Conservation (phyloP, 2,329 filamentous ascomycete species). For the Huntiella bhutanensis region DNA sequence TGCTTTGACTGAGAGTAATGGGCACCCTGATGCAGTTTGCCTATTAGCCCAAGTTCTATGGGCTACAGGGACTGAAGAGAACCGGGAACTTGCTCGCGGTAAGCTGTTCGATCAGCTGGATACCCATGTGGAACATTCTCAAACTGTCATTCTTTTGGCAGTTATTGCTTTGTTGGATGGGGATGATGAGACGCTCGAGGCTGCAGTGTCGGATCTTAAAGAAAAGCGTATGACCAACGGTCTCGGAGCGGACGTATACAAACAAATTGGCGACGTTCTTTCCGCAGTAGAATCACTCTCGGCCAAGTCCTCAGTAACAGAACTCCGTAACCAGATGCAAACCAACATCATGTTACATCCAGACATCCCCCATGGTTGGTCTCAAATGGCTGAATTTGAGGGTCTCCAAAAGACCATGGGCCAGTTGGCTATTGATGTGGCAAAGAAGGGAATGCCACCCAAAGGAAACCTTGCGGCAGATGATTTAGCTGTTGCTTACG, state of each 20-base stretch:
- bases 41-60: conserved; percentile 81
- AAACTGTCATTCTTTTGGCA: conserved; percentile 62
- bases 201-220: conserved; percentile 61
- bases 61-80: conserved; percentile 62
- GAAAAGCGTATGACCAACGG: conserved; percentile 48
- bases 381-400: conserved; percentile 44
- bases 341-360: conserved; percentile 68
- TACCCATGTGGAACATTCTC: conserved; percentile 53
- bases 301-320: conserved; percentile 27
- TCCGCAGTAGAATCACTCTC: conserved; percentile 49
- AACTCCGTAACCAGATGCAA: conserved; percentile 45
- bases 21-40: conserved; percentile 68
- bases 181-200: conserved; percentile 61
- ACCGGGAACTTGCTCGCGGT: conserved; percentile 56
- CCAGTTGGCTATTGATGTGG: conserved; percentile 40
- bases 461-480: conserved; percentile 45
- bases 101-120: conserved; percentile 69
- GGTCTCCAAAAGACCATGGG: conserved; percentile 54
- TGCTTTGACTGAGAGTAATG: conserved; percentile 57
- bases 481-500: conserved; percentile 55
- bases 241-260: conserved; percentile 43
- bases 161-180: conserved; percentile 66
- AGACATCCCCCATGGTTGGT: conserved; percentile 63
- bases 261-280: conserved; percentile 54
- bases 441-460: conserved; percentile 54